Conservation (phyloP, 495 filamentous ascomycete species). For the Sporormia fimetaria region DNA sequence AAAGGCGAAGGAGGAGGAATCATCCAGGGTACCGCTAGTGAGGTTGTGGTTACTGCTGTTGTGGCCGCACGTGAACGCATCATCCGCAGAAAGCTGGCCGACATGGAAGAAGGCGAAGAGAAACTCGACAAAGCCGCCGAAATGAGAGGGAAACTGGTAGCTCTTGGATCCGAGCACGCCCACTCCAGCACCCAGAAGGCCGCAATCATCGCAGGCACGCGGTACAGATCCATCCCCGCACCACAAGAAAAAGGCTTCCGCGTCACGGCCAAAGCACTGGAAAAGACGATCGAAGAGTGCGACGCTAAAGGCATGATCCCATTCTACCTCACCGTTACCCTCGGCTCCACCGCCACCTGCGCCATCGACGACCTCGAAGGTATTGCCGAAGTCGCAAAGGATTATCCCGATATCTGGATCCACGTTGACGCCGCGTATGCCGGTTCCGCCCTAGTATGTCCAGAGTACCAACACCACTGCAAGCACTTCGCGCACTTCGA, state of each 20-base stretch:
- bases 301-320: slow-evolving; percentile 58
- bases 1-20: slow-evolving; percentile 76
- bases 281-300: slow-evolving; percentile 48
- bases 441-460: slow-evolving; percentile 67
- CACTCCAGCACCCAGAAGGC: slow-evolving; percentile 82
- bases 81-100: slow-evolving; percentile 12
- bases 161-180: slow-evolving; percentile 65
- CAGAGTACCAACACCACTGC: slow-evolving; percentile 66
- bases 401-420: slow-evolving; percentile 67
- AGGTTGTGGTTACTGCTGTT: slow-evolving; percentile 77
- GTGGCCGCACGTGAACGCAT: slow-evolving; percentile 75
- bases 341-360: slow-evolving; percentile 84
- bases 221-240: slow-evolving; percentile 58
- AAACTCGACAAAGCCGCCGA: slow-evolving; percentile 54
- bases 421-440: slow-evolving; percentile 97
- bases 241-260: slow-evolving; percentile 51
- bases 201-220: slow-evolving; percentile 71
- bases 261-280: slow-evolving; percentile 55
- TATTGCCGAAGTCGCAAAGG: slow-evolving; percentile 52
- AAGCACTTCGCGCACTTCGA: slow-evolving; percentile 56
- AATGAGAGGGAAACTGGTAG: slow-evolving; percentile 61
- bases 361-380: slow-evolving; percentile 70
- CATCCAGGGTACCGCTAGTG: slow-evolving; percentile 86
- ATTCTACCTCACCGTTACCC: slow-evolving; percentile 73
- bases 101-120: slow-evolving; percentile 39